Conservation (phyloP, 208 protist species). For the Herpetomonas tarakana region DNA sequence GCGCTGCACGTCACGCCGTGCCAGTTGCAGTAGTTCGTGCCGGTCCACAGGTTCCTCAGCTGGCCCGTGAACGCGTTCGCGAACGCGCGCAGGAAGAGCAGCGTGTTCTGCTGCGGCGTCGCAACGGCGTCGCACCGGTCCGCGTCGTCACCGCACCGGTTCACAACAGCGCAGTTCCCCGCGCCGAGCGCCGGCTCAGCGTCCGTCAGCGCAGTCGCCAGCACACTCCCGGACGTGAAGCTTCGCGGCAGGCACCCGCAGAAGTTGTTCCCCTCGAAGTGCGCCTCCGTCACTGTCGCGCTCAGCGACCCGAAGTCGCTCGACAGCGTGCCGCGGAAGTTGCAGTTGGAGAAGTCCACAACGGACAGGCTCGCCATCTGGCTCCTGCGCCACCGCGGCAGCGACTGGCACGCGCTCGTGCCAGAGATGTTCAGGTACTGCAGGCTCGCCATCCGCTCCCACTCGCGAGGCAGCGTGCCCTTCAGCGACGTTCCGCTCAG, state of each 20-base stretch:
- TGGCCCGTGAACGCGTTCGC: constrained; percentile 9
- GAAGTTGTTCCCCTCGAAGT: not conserved
- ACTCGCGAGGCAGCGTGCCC: constrained; percentile 10
- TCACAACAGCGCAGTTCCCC: not conserved
- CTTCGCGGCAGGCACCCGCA: not conserved
- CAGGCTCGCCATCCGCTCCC: constrained; percentile 11
- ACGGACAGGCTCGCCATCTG: constrained; percentile 15
- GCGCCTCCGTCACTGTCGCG: not conserved
- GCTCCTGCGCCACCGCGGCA: constrained; percentile 22
- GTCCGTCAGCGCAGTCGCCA: too few species aligned
- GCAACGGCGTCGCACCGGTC: too few species aligned
- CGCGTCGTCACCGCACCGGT: not conserved
- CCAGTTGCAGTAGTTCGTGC: constrained; percentile 20
- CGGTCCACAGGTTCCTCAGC: constrained; percentile 16
- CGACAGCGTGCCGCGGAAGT: not conserved
- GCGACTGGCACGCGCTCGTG: constrained; percentile 12
- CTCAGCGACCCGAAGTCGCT: not conserved
- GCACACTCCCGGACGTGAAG: not conserved
- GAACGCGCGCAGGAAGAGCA: constrained; percentile 20
- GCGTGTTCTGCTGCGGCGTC: constrained; percentile 8
- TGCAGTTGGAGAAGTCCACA: constrained; percentile 4
- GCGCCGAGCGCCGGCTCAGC: too few species aligned
- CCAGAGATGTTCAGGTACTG: constrained; percentile 21
- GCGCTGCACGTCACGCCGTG: constrained; percentile 16
- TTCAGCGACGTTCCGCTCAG: constrained; percentile 20